These are phyloP conservation scores for Phaeophleospora eucalypticola DNA, from an alignment of 2,329 filamentous ascomycete species.

Conservation along the genomic window DNA sequence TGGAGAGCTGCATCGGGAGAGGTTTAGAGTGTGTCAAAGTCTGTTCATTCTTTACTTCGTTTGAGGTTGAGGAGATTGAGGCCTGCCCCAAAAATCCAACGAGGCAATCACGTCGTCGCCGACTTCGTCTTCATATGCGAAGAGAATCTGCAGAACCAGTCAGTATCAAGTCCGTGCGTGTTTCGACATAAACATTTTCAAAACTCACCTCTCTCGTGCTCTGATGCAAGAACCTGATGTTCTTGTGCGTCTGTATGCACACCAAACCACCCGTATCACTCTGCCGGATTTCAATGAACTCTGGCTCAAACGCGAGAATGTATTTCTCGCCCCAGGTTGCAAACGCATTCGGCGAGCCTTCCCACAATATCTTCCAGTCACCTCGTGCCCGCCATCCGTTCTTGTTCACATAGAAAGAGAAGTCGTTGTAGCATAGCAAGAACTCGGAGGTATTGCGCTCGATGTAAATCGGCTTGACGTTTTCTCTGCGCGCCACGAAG, in stretches of 20 bases:
- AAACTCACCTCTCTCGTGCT: slow-evolving; percentile 85
- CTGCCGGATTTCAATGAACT: slow-evolving; percentile 94
- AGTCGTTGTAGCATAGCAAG: slow-evolving; percentile 95
- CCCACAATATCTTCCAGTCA: slow-evolving; percentile 97
- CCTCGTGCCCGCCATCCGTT: slow-evolving; percentile 95
- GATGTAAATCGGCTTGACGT: slow-evolving; percentile 84
- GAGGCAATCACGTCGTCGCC: slow-evolving; percentile 92
- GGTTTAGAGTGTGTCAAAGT: not conserved
- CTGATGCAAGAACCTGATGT: slow-evolving; percentile 89
- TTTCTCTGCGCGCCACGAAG: slow-evolving; percentile 91
- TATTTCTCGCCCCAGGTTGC: slow-evolving; percentile 87
- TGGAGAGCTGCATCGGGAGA: too few relatives aligned
- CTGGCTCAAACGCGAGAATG: slow-evolving; percentile 94
- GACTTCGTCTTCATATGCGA: slow-evolving; percentile 92
- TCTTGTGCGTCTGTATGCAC: slow-evolving; percentile 93
- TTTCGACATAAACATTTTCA: not conserved
- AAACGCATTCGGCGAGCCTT: slow-evolving; percentile 86
- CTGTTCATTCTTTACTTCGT: slow-evolving; percentile 10
- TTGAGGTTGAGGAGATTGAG: slow-evolving; percentile 20
- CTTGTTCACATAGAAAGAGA: slow-evolving; percentile 98
- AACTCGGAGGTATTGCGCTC: slow-evolving; percentile 97
- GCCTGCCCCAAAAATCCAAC: slow-evolving; percentile 82
- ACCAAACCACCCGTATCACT: slow-evolving; percentile 88
- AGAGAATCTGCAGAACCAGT: slow-evolving; percentile 67
- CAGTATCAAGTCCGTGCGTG: slow-evolving; percentile 8